Conservation (phyloP, 2,329 filamentous ascomycete species). For the Penicillium hordei region DNA sequence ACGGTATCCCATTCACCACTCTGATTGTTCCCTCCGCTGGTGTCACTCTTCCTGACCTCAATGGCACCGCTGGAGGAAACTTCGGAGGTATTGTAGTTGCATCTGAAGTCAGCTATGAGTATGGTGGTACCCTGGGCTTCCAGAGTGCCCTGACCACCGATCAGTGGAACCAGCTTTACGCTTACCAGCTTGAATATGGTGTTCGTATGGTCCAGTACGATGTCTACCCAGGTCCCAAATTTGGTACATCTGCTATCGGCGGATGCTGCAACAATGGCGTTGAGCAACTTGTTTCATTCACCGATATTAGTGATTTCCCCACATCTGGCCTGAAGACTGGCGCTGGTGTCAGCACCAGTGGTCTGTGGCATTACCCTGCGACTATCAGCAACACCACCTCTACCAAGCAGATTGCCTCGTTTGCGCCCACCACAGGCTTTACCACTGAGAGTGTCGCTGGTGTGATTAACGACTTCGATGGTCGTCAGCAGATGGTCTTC, state of each 20-base stretch:
- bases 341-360: slow-evolving; percentile 50
- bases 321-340: slow-evolving; percentile 55
- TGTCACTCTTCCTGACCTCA: slow-evolving; percentile 53
- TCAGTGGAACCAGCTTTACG: slow-evolving; percentile 58
- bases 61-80: slow-evolving; percentile 52
- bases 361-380: slow-evolving; percentile 61
- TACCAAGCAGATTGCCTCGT: slow-evolving; percentile 57
- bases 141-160: slow-evolving; percentile 55
- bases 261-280: slow-evolving; percentile 52
- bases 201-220: slow-evolving; percentile 62
- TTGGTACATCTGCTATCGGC: slow-evolving; percentile 45
- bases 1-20: slow-evolving; percentile 60
- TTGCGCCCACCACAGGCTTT: slow-evolving; percentile 48
- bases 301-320: slow-evolving; percentile 54
- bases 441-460: slow-evolving; percentile 50
- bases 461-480: slow-evolving; percentile 60
- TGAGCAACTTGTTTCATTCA: slow-evolving; percentile 56
- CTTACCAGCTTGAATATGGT: slow-evolving; percentile 59
- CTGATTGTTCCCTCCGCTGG: slow-evolving; percentile 57
- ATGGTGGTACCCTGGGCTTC: slow-evolving; percentile 47
- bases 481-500: slow-evolving; percentile 62
- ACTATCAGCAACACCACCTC: slow-evolving; percentile 54
- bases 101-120: slow-evolving; percentile 57
- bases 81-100: slow-evolving; percentile 60
- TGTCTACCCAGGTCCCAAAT: slow-evolving; percentile 55